A percentile compares a stretch with the other conserved stretches of the same genome.
Conservation (phyloP, 352 stramenopile species). For the Phytophthora kernoviae region DNA sequence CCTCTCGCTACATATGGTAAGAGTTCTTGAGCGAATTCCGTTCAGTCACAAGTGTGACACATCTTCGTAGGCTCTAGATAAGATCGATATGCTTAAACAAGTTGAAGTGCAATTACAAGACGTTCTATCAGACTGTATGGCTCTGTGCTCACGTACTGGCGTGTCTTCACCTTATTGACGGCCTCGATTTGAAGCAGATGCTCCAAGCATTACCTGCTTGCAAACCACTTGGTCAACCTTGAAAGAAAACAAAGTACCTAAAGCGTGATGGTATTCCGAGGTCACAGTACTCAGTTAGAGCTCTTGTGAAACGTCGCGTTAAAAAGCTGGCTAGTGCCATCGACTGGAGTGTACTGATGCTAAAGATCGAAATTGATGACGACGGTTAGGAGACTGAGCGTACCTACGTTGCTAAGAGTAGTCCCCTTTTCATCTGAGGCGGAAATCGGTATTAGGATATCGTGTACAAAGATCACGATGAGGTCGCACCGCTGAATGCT, state of each 20-base stretch:
- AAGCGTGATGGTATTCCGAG: background rate
- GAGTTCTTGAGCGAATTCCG: constrained; percentile 1
- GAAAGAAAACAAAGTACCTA: background rate
- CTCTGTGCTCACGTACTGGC: background rate
- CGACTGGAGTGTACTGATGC: constrained; percentile 1
- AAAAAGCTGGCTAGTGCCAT: constrained; percentile 1
- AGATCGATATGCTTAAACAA: constrained; percentile 3
- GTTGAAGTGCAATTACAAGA: constrained; percentile 14
- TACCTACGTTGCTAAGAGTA: background rate
- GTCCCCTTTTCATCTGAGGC: background rate
- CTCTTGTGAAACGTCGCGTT: background rate
- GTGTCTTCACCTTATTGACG: constrained; percentile 1
- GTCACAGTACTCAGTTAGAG: constrained; percentile 3
- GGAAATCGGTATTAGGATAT: background rate
- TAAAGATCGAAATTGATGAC: background rate
- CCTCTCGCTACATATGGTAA: constrained; percentile 2
- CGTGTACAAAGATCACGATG: background rate
- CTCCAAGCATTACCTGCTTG: background rate
- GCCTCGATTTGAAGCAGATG: constrained; percentile 2
- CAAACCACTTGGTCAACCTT: background rate
- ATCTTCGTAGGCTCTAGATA: constrained; percentile 2
- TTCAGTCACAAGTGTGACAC: constrained; percentile 7
- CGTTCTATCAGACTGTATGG: constrained; percentile 2
- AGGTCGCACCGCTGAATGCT: background rate
- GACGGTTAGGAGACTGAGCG: background rate